These are phyloP conservation scores for Albugo candida DNA, from an alignment of 352 stramenopile species.

Conservation along the genomic window DNA sequence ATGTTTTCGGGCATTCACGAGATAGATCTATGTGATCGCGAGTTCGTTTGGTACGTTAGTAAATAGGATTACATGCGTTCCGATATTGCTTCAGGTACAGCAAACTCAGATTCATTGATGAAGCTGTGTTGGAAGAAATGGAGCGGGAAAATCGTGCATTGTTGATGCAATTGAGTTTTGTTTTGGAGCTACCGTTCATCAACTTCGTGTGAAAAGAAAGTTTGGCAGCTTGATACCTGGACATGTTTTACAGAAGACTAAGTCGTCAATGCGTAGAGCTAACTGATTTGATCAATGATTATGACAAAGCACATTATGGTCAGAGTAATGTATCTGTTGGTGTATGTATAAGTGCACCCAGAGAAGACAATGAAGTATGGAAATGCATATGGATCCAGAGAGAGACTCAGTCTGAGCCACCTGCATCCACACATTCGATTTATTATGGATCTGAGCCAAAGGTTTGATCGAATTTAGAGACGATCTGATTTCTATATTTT, in stretches of 20 bases:
- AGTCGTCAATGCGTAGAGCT: constrained; percentile 3
- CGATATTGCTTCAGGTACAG: not conserved
- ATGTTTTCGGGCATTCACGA: constrained; percentile 11
- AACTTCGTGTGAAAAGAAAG: constrained; percentile 2
- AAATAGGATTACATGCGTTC: not conserved
- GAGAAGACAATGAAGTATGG: not conserved
- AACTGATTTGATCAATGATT: constrained; percentile 10
- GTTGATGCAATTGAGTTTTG: constrained; percentile 7
- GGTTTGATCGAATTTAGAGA: not conserved
- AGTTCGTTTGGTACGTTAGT: constrained; percentile 9
- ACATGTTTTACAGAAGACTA: too few species aligned
- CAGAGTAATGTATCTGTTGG: too few species aligned
- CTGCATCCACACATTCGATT: constrained; percentile 7
- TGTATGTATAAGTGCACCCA: not conserved
- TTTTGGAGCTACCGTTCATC: constrained; percentile 1
- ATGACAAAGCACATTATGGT: not conserved
- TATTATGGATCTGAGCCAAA: not conserved
- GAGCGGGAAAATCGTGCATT: constrained; percentile 3
- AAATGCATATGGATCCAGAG: constrained; percentile 7
- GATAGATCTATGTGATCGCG: constrained; percentile 5
- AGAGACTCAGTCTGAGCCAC: constrained; percentile 4
- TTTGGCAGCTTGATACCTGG: not conserved
- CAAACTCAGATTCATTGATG: constrained; percentile 2
- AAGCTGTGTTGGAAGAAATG: constrained; percentile 4
- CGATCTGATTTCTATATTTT: not conserved